phyloP scores from a whole-genome alignment of 495 filamentous ascomycete species.

The Aspergillus egyptiacus region DNA sequence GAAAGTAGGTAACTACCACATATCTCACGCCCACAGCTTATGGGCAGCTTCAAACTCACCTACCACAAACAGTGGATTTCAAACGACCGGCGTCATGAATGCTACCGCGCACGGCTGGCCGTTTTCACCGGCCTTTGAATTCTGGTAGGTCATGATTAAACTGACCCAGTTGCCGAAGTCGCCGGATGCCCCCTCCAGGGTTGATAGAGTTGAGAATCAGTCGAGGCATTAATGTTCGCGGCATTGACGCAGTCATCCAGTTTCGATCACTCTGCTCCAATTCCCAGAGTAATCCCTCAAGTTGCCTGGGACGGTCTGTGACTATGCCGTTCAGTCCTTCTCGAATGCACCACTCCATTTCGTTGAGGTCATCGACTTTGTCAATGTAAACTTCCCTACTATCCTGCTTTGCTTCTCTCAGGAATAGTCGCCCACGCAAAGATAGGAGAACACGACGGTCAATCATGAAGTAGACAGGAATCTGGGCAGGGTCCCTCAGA shows the following conservation, averaged over 20 bases:
- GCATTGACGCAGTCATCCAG: background rate
- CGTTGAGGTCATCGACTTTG: background rate
- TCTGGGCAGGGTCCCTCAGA: background rate
- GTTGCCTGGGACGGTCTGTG: background rate
- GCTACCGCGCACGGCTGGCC: background rate
- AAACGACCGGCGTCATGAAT: no score
- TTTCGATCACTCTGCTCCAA: background rate
- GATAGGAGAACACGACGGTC: background rate
- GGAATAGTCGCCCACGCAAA: background rate
- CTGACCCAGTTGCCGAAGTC: background rate
- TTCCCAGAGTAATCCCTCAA: background rate
- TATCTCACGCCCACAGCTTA: no score
- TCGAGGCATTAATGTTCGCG: background rate
- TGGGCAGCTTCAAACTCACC: no score
- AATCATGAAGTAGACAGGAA: background rate
- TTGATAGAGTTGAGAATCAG: background rate
- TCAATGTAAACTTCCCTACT: background rate
- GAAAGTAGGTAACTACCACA: no score
- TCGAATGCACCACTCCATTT: slow-evolving; percentile 3
- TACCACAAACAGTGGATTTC: no score
- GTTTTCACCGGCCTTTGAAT: no score
- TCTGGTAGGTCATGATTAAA: background rate
- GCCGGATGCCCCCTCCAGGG: background rate
- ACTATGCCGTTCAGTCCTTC: background rate
- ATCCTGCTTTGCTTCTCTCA: background rate